These are phyloP conservation scores for Podaxis mareebaensis DNA, from an alignment of 768 basidiomycete species.

Conservation along the genomic window DNA sequence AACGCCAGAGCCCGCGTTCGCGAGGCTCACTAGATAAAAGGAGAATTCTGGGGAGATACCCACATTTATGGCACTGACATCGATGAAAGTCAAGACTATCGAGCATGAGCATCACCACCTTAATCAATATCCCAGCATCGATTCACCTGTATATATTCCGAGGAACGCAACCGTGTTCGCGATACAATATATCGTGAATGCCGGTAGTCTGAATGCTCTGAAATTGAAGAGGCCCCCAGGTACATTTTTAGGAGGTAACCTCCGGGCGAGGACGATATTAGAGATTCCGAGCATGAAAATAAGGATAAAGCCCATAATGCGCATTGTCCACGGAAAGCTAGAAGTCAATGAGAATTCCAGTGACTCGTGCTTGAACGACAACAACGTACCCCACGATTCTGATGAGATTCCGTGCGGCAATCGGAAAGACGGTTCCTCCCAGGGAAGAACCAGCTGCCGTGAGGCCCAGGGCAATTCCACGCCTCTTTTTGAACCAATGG, in stretches of 20 bases:
- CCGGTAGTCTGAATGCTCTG: conserved; percentile 40
- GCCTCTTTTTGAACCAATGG: too few species aligned
- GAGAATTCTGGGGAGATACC: conserved; percentile 50
- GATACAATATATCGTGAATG: conserved; percentile 53
- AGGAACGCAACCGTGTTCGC: conserved; percentile 52
- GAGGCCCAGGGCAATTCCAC: too few species aligned
- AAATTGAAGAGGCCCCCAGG: conserved; percentile 57
- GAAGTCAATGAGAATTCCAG: too few species aligned
- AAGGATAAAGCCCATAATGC: too few species aligned
- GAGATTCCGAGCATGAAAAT: too few species aligned
- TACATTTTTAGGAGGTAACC: conserved; percentile 52
- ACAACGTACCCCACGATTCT: too few species aligned
- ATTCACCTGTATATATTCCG: conserved; percentile 59
- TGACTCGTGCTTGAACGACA: too few species aligned
- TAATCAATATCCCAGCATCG: neutral
- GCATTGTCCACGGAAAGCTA: too few species aligned
- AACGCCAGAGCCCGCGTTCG: conserved; percentile 58
- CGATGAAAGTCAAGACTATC: conserved; percentile 58
- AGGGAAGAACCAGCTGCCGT: too few species aligned
- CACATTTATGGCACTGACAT: conserved; percentile 44
- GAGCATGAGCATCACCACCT: neutral
- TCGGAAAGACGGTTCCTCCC: too few species aligned
- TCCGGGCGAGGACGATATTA: conserved; percentile 46
- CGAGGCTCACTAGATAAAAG: conserved; percentile 61
- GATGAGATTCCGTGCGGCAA: too few species aligned